A percentile compares a stretch with the other conserved stretches of the same genome.
These are phyloP conservation scores for Hyphopichia homilentoma DNA, from an alignment of 805 yeast species.

Conservation along the genomic window DNA sequence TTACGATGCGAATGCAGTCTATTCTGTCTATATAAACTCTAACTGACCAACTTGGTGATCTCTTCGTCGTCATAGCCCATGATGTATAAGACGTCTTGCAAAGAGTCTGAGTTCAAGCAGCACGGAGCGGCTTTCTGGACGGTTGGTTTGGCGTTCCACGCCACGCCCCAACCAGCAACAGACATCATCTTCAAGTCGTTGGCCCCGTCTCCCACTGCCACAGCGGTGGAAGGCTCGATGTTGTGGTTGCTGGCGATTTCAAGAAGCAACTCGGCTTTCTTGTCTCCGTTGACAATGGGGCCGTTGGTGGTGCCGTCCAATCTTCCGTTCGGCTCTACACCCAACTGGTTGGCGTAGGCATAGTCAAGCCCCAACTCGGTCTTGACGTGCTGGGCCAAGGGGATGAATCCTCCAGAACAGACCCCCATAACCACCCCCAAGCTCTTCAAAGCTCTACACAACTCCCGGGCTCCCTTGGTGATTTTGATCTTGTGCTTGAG, in stretches of 20 bases:
- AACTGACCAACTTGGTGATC: too few relatives aligned
- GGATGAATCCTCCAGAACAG: slow-evolving; percentile 91
- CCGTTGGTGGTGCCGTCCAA: slow-evolving; percentile 80
- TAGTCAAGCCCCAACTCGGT: slow-evolving; percentile 69
- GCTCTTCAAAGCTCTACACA: slow-evolving; percentile 57
- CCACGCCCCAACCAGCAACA: slow-evolving; percentile 88
- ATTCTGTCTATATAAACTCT: slow-evolving; percentile 3
- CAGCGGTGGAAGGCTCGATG: slow-evolving; percentile 50
- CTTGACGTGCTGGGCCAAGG: slow-evolving; percentile 76
- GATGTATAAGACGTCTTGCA: slow-evolving; percentile 75
- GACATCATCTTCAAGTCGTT: slow-evolving; percentile 93
- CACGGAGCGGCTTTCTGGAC: slow-evolving; percentile 85
- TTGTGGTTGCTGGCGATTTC: slow-evolving; percentile 55
- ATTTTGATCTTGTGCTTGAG: slow-evolving; percentile 64
- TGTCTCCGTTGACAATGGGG: slow-evolving; percentile 78
- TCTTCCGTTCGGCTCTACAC: slow-evolving; percentile 38
- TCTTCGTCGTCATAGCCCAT: slow-evolving; percentile 68
- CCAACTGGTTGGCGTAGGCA: slow-evolving; percentile 78
- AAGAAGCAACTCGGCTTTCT: slow-evolving; percentile 69
- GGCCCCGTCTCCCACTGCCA: slow-evolving; percentile 97
- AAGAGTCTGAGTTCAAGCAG: slow-evolving; percentile 66
- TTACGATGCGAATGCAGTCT: background rate
- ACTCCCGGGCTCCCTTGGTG: slow-evolving; percentile 83
- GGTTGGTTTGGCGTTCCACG: slow-evolving; percentile 96
- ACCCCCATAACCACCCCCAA: slow-evolving; percentile 76